A percentile compares a stretch with the other conserved stretches of the same genome.
phyloP scores from a whole-genome alignment of 2,329 filamentous ascomycete genomes.

The Colletotrichum siamense region DNA sequence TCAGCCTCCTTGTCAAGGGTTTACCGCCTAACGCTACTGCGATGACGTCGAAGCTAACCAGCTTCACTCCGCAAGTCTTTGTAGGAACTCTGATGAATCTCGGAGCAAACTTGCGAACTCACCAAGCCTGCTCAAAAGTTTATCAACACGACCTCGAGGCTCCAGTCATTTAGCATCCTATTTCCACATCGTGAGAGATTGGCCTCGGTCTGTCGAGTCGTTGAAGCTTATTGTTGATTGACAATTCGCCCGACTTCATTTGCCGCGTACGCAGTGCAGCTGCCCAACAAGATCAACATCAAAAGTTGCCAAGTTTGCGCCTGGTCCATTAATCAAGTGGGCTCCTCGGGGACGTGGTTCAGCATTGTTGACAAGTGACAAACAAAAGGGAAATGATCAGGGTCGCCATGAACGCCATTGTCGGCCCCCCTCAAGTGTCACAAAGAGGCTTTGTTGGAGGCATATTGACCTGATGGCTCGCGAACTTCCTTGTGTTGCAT shows the following conservation, averaged over 20 bases:
- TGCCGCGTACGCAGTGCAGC: neutral
- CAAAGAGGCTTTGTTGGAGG: neutral
- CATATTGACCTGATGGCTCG: neutral
- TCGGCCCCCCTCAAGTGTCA: neutral
- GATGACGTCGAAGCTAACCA: neutral
- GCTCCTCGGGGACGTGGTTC: neutral
- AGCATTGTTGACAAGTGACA: neutral
- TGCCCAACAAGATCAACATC: neutral
- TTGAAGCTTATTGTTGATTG: neutral
- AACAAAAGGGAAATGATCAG: conserved; percentile 7
- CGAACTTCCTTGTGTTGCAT: neutral
- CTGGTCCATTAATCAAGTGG: neutral
- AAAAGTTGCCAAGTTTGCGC: neutral
- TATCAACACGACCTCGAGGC: neutral
- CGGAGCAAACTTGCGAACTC: neutral
- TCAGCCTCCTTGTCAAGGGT: neutral
- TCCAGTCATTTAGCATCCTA: neutral
- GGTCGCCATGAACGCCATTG: neutral
- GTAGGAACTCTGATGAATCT: neutral
- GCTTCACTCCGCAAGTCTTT: neutral
- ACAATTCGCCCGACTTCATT: neutral
- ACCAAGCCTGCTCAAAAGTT: neutral
- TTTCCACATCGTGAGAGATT: neutral
- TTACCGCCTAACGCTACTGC: neutral
- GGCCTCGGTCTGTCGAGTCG: neutral